These are phyloP conservation scores for Phytophthora palmivora DNA, from an alignment of 352 stramenopile genomes.

Conservation along the genomic window DNA sequence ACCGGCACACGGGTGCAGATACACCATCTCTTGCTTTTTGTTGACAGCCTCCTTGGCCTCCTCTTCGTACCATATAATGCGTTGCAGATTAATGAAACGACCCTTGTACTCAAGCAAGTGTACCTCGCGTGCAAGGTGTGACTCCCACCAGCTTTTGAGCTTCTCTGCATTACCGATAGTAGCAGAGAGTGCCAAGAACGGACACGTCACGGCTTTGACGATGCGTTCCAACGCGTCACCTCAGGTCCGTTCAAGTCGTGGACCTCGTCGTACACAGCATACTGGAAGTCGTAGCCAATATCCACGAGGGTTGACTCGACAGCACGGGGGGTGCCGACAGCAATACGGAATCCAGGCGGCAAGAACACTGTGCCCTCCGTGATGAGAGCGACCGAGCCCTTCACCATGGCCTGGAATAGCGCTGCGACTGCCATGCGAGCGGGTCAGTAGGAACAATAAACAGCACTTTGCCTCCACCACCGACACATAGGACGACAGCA, in stretches of 20 bases:
- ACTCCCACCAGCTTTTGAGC: conserved; percentile 95
- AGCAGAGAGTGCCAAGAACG: conserved; percentile 97
- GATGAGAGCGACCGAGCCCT: conserved; percentile 96
- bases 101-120: conserved; percentile 96
- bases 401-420: conserved; percentile 98
- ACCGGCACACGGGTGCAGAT: conserved; percentile 83
- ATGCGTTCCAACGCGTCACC: conserved; percentile 96
- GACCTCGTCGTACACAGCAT: conserved; percentile 98
- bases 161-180: conserved; percentile 97
- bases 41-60: conserved; percentile 37
- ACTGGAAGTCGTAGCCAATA: conserved; percentile 95
- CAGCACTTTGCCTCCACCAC: conserved; percentile 81
- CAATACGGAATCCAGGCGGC: conserved; percentile 87
- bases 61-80: conserved; percentile 93
- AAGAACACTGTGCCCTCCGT: conserved; percentile 92
- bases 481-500: conserved; percentile 87
- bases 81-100: conserved; percentile 98
- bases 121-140: conserved; percentile 87
- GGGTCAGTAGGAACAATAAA: conserved; percentile 97
- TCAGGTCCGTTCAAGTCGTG: conserved; percentile 98
- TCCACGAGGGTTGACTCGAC: conserved; percentile 94
- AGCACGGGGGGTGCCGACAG: conserved; percentile 95
- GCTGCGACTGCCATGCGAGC: conserved; percentile 98
- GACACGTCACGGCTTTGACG: conserved; percentile 95
- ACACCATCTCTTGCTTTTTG: conserved; percentile 75